Evolutionary conservation across 139 green algal genomes (phyloP).

Genomic region (Chlorella ohadii): DNA sequence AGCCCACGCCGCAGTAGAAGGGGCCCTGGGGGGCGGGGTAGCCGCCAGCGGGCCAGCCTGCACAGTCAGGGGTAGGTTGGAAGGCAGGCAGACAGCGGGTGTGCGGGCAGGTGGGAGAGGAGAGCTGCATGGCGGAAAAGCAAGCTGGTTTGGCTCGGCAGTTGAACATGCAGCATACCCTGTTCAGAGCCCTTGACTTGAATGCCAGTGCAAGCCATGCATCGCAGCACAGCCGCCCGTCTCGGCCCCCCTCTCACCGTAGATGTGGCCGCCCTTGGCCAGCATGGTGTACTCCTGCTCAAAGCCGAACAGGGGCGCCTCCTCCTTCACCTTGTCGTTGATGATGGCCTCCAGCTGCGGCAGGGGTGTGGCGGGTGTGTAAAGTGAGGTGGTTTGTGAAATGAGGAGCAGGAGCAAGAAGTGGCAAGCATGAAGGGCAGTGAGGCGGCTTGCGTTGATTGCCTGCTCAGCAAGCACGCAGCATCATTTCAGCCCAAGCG

Average conservation of each 20-base stretch:
- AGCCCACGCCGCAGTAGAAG: conserved; percentile 91
- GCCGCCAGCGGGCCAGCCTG: conserved; percentile 79
- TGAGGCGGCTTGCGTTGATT: too few relatives aligned
- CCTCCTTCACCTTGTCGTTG: conserved; percentile 68
- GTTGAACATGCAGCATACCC: too few relatives aligned
- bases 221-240: too few relatives aligned
- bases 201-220: too few relatives aligned
- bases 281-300: conserved; percentile 96
- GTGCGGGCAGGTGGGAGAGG: too few relatives aligned
- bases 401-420: too few relatives aligned
- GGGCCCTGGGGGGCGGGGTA: conserved; percentile 84
- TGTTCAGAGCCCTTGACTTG: too few relatives aligned
- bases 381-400: not conserved
- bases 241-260: conserved; percentile 44
- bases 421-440: not conserved
- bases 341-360: conserved; percentile 77
- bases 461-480: too few relatives aligned
- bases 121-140: too few relatives aligned
- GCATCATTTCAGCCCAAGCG: too few relatives aligned
- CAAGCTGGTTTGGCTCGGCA: too few relatives aligned
- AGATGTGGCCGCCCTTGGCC: conserved; percentile 57
- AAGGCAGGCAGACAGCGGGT: too few relatives aligned
- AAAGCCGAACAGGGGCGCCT: conserved; percentile 85
- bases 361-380: not conserved
- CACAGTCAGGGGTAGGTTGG: not conserved